Evolutionary conservation across 768 basidiomycete species (phyloP).

Genomic region (Trametes elegans): DNA sequence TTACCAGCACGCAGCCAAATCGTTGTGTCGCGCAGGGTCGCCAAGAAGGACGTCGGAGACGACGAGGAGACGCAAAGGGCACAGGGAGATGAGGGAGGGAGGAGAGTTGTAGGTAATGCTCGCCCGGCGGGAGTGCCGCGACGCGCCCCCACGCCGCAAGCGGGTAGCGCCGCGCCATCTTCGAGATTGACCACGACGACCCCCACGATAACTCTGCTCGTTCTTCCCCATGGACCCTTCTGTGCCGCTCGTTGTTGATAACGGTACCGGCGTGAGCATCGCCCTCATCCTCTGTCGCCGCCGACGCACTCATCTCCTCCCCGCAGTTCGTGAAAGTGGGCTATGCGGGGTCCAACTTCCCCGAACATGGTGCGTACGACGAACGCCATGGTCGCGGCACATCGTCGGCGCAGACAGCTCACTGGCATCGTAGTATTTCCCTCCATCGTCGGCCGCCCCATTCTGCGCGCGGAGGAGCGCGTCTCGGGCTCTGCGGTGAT

Average conservation of each 20-base stretch:
- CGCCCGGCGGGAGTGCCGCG: not conserved
- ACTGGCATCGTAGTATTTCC: constrained; percentile 74
- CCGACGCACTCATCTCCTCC: constrained; percentile 4
- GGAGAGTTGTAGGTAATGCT: not conserved
- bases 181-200: constrained; percentile 20
- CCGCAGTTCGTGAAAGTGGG: constrained; percentile 62
- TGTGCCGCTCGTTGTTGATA: constrained; percentile 55
- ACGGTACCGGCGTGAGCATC: constrained; percentile 57
- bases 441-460: constrained; percentile 94
- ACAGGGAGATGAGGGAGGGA: not conserved
- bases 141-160: constrained; percentile 4
- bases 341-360: constrained; percentile 64
- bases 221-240: constrained; percentile 34
- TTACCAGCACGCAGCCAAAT: not conserved
- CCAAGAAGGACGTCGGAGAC: not conserved
- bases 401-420: not conserved
- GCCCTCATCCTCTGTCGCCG: not conserved
- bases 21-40: not conserved
- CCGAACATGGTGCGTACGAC: constrained; percentile 46
- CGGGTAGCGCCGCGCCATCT: constrained; percentile 9
- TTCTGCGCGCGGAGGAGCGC: constrained; percentile 95
- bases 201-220: constrained; percentile 1
- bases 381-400: not conserved
- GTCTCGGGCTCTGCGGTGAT: constrained; percentile 74
- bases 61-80: not conserved